These are phyloP conservation scores for Coemansia sp. DNA, from an alignment of 192 early-diverging fungal genomes.

Conservation along the genomic window DNA sequence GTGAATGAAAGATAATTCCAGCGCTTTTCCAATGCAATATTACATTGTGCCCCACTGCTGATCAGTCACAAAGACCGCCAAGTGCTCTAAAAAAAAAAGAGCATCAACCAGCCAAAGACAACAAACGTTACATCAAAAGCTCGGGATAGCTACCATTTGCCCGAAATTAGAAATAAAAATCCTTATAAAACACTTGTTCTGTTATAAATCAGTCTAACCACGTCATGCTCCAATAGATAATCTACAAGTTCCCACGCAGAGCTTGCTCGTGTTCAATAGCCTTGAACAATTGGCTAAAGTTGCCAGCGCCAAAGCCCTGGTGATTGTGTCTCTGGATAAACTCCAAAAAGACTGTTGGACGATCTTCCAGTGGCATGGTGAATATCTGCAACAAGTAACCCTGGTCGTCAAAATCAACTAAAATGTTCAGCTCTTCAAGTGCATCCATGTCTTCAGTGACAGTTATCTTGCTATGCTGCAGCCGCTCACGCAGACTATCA, in stretches of 20 bases:
- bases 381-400: conserved; percentile 96
- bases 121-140: too few relatives aligned
- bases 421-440: conserved; percentile 81
- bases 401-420: conserved; percentile 95
- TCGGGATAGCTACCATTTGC: background rate
- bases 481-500: conserved; percentile 72
- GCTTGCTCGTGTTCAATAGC: conserved; percentile 93
- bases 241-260: conserved; percentile 77
- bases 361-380: conserved; percentile 88
- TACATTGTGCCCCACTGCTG: too few relatives aligned
- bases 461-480: conserved; percentile 67
- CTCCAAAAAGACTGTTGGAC: conserved; percentile 95
- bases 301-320: conserved; percentile 93
- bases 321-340: conserved; percentile 95
- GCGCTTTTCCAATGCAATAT: too few relatives aligned
- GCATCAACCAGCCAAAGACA: too few relatives aligned
- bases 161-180: background rate
- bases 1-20: too few relatives aligned
- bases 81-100: too few relatives aligned
- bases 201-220: background rate
- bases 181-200: background rate
- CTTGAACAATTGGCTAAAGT: conserved; percentile 98
- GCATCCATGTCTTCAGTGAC: conserved; percentile 78
- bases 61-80: too few relatives aligned
- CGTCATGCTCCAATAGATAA: background rate